phyloP scores from a whole-genome alignment of 257 asterid species.

The Paraleonurus japonicus region DNA sequence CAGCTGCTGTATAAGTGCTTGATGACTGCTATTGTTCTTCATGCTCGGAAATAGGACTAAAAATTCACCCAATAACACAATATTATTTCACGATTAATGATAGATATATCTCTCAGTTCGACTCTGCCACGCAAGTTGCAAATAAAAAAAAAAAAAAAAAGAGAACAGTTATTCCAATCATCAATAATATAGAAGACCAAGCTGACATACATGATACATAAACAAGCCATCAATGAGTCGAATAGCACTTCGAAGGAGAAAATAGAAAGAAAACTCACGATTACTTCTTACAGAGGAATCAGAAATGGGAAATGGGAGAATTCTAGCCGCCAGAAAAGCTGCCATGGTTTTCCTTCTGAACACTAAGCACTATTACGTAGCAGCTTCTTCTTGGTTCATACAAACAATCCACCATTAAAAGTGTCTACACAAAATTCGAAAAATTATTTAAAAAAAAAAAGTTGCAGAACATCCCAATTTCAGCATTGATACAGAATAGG shows the following conservation, averaged over 20 bases:
- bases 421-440: not conserved
- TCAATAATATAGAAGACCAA: conserved; percentile 3
- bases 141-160: no score
- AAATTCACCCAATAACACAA: not conserved
- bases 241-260: not conserved
- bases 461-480: not conserved
- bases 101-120: not conserved
- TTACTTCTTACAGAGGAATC: conserved; percentile 24
- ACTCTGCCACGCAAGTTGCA: no score
- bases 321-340: conserved; percentile 34
- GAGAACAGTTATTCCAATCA: no score
- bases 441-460: not conserved
- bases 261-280: conserved; percentile 24
- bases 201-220: no score
- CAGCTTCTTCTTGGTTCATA: conserved; percentile 23
- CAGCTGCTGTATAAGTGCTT: not conserved
- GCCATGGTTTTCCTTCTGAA: conserved; percentile 27
- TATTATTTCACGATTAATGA: no score
- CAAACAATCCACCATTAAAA: conserved; percentile 16
- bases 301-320: conserved; percentile 30
- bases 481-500: not conserved
- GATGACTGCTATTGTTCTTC: not conserved
- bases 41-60: not conserved
- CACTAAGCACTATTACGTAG: conserved; percentile 3
- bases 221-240: not conserved